Conservation (phyloP, 1,284 basidiomycete genomes). For the Boletus sp. region DNA sequence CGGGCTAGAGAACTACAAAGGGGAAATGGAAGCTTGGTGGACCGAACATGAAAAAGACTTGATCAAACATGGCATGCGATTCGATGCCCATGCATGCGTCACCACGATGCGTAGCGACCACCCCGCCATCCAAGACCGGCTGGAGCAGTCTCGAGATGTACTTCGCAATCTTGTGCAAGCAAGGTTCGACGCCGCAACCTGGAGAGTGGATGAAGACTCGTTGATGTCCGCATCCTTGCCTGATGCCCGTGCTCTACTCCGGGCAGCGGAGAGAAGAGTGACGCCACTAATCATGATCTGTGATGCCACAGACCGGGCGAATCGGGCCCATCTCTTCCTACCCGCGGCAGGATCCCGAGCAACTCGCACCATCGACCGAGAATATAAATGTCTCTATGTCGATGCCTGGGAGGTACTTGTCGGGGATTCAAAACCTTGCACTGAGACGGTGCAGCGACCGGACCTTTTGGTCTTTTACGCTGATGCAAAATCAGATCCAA, state of each 20-base stretch:
- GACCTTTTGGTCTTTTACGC: constrained; percentile 28
- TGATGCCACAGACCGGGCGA: constrained; percentile 10
- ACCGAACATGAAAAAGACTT: constrained; percentile 27
- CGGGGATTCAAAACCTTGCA: background rate
- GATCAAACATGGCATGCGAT: constrained; percentile 25
- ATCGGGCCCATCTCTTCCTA: constrained; percentile 6
- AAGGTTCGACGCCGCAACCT: constrained; percentile 9
- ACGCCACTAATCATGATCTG: constrained; percentile 20
- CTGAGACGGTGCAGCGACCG: constrained; percentile 8
- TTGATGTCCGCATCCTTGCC: constrained; percentile 23
- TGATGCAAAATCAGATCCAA: constrained; percentile 8
- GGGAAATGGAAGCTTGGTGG: constrained; percentile 35
- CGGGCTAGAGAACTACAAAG: constrained; percentile 33
- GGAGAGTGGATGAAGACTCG: constrained; percentile 21
- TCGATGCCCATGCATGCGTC: constrained; percentile 31
- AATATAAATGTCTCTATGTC: constrained; percentile 18
- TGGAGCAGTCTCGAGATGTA: constrained; percentile 17
- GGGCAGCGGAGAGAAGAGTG: constrained; percentile 13
- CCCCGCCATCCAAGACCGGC: constrained; percentile 24
- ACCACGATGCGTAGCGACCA: constrained; percentile 31
- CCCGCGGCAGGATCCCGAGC: constrained; percentile 1
- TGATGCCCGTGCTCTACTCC: constrained; percentile 20
- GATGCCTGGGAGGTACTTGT: constrained; percentile 6
- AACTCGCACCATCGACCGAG: constrained; percentile 3
- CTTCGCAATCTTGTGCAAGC: constrained; percentile 21